Percentiles rank a stretch among this genome's conserved stretches.
phyloP scores from a whole-genome alignment of 345 rosid genomes.

The Bruguiera sexangula region DNA sequence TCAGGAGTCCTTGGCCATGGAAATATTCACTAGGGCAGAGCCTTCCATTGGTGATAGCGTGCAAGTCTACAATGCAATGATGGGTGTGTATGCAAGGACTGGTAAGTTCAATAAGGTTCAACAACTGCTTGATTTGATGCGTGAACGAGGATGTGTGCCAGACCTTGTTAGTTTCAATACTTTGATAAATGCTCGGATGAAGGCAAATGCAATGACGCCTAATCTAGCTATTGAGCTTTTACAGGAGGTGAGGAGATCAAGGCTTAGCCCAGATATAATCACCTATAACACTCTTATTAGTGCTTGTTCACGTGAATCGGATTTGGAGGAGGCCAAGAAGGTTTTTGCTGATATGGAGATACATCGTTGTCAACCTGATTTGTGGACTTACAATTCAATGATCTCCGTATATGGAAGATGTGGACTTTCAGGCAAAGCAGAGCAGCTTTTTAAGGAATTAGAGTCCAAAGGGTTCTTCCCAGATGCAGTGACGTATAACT shows the following conservation, averaged over 20 bases:
- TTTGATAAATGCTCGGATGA: conserved; percentile 80
- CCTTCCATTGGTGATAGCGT: conserved; percentile 58
- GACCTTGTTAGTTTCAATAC: conserved; percentile 96
- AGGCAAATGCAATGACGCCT: conserved; percentile 52
- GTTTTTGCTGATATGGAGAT: conserved; percentile 73
- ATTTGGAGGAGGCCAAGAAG: conserved; percentile 70
- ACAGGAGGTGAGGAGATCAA: conserved; percentile 68
- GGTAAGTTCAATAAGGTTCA: conserved; percentile 65
- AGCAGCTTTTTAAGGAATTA: conserved; percentile 67
- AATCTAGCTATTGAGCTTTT: conserved; percentile 59
- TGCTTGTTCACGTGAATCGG: conserved; percentile 75
- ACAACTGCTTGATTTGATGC: conserved; percentile 72
- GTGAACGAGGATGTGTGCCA: conserved; percentile 72
- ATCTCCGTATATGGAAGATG: conserved; percentile 88
- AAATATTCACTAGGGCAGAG: conserved; percentile 67
- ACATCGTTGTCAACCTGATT: conserved; percentile 74
- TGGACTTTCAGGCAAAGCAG: conserved; percentile 63
- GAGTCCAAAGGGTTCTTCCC: conserved; percentile 73
- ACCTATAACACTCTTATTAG: conserved; percentile 91
- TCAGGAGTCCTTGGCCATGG: conserved; percentile 70
- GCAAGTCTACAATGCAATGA: conserved; percentile 93
- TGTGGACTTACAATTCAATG: conserved; percentile 98
- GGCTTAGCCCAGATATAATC: conserved; percentile 83
- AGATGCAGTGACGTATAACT: conserved; percentile 85
- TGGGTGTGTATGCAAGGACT: conserved; percentile 81